A percentile compares a stretch with the other conserved stretches of the same genome.
phyloP scores from a whole-genome alignment of 805 yeast genomes.

The Saccharomycopsis amapae region DNA sequence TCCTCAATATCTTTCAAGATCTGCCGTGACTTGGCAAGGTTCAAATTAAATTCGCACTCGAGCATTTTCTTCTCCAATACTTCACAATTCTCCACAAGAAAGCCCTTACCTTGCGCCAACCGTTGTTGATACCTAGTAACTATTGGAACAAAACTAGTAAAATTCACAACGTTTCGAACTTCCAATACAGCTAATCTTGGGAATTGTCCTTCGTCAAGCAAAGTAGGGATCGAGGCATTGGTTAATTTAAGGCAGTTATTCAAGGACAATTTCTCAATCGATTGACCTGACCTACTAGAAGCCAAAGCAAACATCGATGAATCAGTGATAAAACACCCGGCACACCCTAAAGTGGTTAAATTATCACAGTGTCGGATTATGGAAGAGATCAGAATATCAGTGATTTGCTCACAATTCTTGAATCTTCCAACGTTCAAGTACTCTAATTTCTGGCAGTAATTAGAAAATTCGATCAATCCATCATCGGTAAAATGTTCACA shows the following conservation, averaged over 20 bases:
- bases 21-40: conserved; percentile 45
- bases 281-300: conserved; percentile 36
- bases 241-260: conserved; percentile 63
- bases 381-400: conserved; percentile 59
- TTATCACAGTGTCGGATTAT: conserved; percentile 47
- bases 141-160: conserved; percentile 55
- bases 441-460: conserved; percentile 48
- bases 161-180: conserved; percentile 50
- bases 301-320: conserved; percentile 77
- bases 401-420: conserved; percentile 53
- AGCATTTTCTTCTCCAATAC: conserved; percentile 47
- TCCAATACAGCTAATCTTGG: conserved; percentile 67
- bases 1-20: conserved; percentile 56
- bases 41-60: conserved; percentile 30
- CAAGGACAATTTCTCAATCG: conserved; percentile 59
- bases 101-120: conserved; percentile 36
- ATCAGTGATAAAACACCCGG: conserved; percentile 82
- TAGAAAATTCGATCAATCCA: conserved; percentile 63
- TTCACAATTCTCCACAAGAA: conserved; percentile 78
- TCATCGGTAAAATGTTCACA: conserved; percentile 72
- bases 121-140: conserved; percentile 60
- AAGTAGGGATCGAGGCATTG: conserved; percentile 49
- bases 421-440: conserved; percentile 79
- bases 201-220: conserved; percentile 39
- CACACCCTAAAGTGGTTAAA: conserved; percentile 71